A percentile compares a stretch with the other conserved stretches of the same genome.
phyloP scores from a whole-genome alignment of 2,329 filamentous ascomycete genomes.

The Cordyceps pruinosa region DNA sequence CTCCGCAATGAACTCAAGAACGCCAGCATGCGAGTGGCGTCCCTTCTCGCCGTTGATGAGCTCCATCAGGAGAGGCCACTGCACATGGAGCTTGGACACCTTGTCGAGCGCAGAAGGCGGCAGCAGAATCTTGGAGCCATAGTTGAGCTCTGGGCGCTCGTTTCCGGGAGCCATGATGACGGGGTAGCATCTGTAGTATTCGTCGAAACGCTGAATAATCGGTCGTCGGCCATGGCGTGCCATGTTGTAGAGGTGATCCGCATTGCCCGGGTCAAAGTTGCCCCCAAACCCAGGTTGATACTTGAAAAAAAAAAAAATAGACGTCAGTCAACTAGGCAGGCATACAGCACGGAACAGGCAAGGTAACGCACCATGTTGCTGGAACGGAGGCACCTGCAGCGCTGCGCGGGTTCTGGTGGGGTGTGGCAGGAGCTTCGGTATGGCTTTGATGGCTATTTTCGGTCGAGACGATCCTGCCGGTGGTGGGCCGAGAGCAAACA shows the following conservation, averaged over 20 bases:
- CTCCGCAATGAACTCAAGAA: constrained; percentile 94
- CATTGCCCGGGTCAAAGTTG: constrained; percentile 40
- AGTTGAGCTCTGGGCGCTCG: constrained; percentile 84
- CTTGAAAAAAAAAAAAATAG: too few species aligned
- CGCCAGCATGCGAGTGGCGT: constrained; percentile 83
- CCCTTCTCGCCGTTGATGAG: constrained; percentile 79
- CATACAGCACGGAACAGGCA: neutral
- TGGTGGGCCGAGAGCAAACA: too few species aligned
- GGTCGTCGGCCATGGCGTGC: constrained; percentile 39
- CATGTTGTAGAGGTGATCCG: constrained; percentile 44
- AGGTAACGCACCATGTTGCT: constrained; percentile 3
- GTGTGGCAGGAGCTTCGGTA: neutral
- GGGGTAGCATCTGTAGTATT: constrained; percentile 97
- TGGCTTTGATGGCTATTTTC: neutral
- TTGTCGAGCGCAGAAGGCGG: constrained; percentile 96
- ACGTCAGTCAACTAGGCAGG: neutral
- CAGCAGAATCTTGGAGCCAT: constrained; percentile 95
- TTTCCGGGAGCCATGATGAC: constrained; percentile 88
- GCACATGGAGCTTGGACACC: constrained; percentile 89
- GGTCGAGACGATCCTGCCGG: neutral
- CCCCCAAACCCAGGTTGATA: constrained; percentile 33
- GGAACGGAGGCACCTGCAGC: neutral
- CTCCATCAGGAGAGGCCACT: constrained; percentile 96
- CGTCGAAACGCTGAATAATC: constrained; percentile 76
- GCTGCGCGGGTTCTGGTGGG: neutral